Evolutionary conservation across 1,284 basidiomycete species (phyloP), one percentile per base, ranked within the genome.

Genomic region (Microbotryum scabiosae): DNA sequence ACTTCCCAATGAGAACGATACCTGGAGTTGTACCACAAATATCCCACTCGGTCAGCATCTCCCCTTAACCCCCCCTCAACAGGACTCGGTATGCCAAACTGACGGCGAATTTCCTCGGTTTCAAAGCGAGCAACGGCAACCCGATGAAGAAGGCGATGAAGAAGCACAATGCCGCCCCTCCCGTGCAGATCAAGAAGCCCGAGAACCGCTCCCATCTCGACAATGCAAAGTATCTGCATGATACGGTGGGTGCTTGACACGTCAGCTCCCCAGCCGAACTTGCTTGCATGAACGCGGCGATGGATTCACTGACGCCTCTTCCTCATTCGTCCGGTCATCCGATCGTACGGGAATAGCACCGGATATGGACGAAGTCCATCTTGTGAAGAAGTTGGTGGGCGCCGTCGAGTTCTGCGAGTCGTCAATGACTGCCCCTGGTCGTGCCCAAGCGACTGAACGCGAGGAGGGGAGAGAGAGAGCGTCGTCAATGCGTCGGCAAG

Each of bases 141-240:
- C 90, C 74, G 55, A 75, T 92, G 63, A 97, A 74, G 79, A 98
- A 98, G 18, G 91, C 85, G 56, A 98, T 87, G 65, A 90, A 85
- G 80, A 99, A 98, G 78, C 94, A 98, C 1, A 93, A 87, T 46
- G 84, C 85, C 6, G 92, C 92, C 12, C 94, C 94, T 21, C 88
- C 77, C 52, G 94, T 78, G 73, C 93, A 97, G 28, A 84, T 87
- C 56, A 90, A 82, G 75, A 99, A 99, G n/a, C 91, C 94, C 9
- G 97, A 78, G 69, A 98, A 80, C 86, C 85, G 81, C 74, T 92
- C 89, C 90, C 90, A 92, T 75, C 88, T 80, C 49, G 87, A 90
- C 55, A 97, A 77, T 41, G 92, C 90, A 76, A 94, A 90, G 62
- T 70, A 71, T 9, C 68, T 69, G 51, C 9, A n/a, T n/a, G n/a